A percentile compares a stretch with the other conserved stretches of the same genome.
These are phyloP conservation scores for Pseudogymnoascus sp. DNA, from an alignment of 2,329 filamentous ascomycete species.

Conservation along the genomic window DNA sequence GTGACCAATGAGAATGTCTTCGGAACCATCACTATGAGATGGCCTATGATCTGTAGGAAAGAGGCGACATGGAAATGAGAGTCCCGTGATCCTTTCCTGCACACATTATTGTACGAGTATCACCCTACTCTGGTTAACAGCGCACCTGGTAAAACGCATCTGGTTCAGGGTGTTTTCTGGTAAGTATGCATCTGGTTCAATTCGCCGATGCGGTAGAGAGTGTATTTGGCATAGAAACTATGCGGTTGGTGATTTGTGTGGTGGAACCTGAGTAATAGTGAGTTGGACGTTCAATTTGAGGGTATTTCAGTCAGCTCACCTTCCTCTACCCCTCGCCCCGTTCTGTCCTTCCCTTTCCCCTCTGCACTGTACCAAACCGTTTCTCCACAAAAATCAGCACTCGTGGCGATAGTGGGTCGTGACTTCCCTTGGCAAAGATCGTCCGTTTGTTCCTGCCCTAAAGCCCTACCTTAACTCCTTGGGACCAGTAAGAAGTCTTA, in stretches of 20 bases:
- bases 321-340: neutral
- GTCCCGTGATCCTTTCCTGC: neutral
- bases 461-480: neutral
- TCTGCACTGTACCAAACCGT: neutral
- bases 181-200: neutral
- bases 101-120: neutral
- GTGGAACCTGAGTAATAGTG: neutral
- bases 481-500: neutral
- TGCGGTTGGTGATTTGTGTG: neutral
- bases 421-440: neutral
- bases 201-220: neutral
- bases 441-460: slow-evolving; percentile 3
- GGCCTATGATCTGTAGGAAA: neutral
- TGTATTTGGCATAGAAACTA: neutral
- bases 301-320: neutral
- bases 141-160: neutral
- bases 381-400: neutral
- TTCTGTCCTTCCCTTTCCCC: neutral
- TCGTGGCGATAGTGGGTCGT: neutral
- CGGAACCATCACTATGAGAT: neutral
- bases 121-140: neutral
- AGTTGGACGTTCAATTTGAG: neutral
- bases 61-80: neutral
- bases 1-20: neutral
- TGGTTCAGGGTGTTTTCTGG: neutral